These are phyloP conservation scores for Rubroshorea leprosula DNA, from an alignment of 345 rosid species.

Conservation along the genomic window DNA sequence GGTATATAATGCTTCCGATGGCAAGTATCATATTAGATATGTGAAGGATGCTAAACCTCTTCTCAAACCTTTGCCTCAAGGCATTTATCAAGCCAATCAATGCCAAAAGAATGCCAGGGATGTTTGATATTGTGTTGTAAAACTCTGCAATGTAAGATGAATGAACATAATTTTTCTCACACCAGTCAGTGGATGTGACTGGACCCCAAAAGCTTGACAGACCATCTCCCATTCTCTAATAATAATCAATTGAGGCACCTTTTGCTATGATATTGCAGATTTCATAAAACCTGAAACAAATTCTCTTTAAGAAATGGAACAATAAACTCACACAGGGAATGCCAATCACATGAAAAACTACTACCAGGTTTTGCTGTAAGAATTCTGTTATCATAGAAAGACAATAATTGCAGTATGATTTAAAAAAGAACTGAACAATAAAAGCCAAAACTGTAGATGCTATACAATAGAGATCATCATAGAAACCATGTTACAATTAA, in stretches of 20 bases:
- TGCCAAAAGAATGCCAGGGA: slow-evolving; percentile 74
- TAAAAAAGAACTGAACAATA: no score
- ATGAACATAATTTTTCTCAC: slow-evolving; percentile 71
- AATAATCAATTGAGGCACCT: slow-evolving; percentile 13
- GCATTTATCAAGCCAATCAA: slow-evolving; percentile 76
- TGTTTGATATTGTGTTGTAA: slow-evolving; percentile 70
- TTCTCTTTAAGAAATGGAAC: background rate
- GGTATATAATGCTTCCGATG: slow-evolving; percentile 87
- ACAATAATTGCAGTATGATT: no score
- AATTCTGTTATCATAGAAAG: no score
- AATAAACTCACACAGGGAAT: no score
- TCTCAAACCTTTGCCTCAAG: slow-evolving; percentile 81
- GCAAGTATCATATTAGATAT: slow-evolving; percentile 81
- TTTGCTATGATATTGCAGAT: slow-evolving; percentile 13
- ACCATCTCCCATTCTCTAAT: slow-evolving; percentile 60
- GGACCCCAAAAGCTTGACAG: slow-evolving; percentile 91
- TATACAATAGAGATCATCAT: no score
- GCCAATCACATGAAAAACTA: no score
- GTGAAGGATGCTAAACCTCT: slow-evolving; percentile 83
- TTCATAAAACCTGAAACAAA: slow-evolving; percentile 23
- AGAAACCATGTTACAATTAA: no score
- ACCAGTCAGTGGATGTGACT: slow-evolving; percentile 81
- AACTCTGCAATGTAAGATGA: slow-evolving; percentile 88
- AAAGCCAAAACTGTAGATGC: no score
- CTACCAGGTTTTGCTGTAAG: no score